These are phyloP conservation scores for Actinidia arguta DNA, from an alignment of 179 eudicot species.

Conservation along the genomic window DNA sequence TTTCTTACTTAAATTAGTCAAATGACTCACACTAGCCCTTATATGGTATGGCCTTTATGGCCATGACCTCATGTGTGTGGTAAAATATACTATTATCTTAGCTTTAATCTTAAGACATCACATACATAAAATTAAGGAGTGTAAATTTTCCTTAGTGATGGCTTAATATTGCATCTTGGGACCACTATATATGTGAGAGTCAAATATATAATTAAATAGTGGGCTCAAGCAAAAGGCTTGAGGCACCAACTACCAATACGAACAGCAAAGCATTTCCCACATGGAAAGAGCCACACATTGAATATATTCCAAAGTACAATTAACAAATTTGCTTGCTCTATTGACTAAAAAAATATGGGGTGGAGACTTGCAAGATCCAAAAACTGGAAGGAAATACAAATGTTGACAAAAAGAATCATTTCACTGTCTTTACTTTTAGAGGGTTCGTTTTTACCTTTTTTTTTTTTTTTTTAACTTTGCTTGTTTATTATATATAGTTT, in stretches of 20 bases:
- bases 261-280: conserved; percentile 6
- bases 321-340: neutral
- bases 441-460: conserved; percentile 9
- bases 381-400: neutral
- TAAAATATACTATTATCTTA: neutral
- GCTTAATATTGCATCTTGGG: conserved; percentile 7
- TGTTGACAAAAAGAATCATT: conserved; percentile 16
- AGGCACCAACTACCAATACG: neutral
- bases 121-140: neutral
- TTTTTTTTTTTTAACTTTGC: neutral
- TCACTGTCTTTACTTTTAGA: neutral
- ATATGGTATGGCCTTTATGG: neutral
- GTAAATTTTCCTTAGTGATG: neutral
- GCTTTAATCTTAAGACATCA: neutral
- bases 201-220: neutral
- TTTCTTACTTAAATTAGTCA: neutral
- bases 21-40: neutral
- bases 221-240: neutral
- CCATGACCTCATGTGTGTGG: neutral
- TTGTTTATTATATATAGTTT: neutral
- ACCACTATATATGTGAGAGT: neutral
- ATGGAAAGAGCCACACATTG: neutral
- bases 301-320: neutral
- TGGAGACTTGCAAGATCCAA: conserved; percentile 2
- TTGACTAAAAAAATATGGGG: neutral